Evolutionary conservation across 805 yeast genomes (phyloP), one percentile per base, ranked within the genome.

Genomic region (Lipomyces oligophaga): DNA sequence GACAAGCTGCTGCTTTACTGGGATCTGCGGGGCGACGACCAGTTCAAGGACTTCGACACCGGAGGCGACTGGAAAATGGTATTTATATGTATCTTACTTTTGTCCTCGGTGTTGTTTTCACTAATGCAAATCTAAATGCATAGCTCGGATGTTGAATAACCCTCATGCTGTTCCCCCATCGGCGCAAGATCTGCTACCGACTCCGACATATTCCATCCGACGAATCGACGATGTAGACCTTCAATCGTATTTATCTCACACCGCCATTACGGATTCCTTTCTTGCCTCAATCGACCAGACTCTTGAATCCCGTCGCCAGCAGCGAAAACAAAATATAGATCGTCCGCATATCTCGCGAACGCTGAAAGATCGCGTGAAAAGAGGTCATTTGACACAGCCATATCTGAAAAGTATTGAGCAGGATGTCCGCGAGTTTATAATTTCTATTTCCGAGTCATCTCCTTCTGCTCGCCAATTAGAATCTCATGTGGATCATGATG

Each of bases 131-230:
- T 21, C 20, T 22, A 5, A 18, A 8, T 20, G n/a, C 7, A 13
- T 15, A 49, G 55, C 49, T 16, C 56, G 55, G 19, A 52, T 52
- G 56, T 16, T 52, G 38, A 30, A 49, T 22, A 52, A 52, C 35
- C 56, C 54, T 2, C 56, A 52, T 26, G 56, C 56, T 1, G 56
- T 52, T 6, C 50, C 51, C 20, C 56, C 56, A 1, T 11, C 19
- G 18, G 47, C 54, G 1, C 35, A 43, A 24, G 56, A 52, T 35
- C 49, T 25, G 30, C 35, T 44, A 27, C 56, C 55, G 11, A 25
- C 33, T 5, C 56, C 55, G 19, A 34, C 38, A 10, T 51, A 51
- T 19, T 50, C 54, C 6, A 26, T 43, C 22, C 55, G 55, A 8
- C 20, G 54, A 22, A 49, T 46, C 13, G 55, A 51, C 34, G 26